Percentiles rank a stretch among this genome's conserved stretches.
Evolutionary conservation across 2,329 filamentous ascomycete genomes (phyloP).

Genomic region (Cladophialophora yegresii): DNA sequence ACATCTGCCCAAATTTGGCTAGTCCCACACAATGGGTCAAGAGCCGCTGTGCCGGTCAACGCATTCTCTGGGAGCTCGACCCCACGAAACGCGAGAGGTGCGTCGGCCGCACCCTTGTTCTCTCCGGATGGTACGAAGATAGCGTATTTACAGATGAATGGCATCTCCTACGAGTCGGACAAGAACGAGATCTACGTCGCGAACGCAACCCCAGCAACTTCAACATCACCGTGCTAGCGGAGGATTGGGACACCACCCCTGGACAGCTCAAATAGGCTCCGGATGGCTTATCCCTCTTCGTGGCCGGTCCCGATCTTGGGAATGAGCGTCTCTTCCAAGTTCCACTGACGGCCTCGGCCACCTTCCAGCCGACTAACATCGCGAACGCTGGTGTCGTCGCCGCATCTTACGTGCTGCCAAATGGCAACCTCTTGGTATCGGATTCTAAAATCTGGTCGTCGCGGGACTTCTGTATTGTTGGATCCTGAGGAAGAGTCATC

Average conservation of each 20-base stretch:
- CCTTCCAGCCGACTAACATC: conserved; percentile 43
- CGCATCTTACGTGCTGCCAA: conserved; percentile 38
- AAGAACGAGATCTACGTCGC: conserved; percentile 56
- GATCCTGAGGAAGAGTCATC: conserved; percentile 38
- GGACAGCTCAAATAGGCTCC: conserved; percentile 53
- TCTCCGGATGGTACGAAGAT: conserved; percentile 70
- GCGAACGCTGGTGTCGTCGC: conserved; percentile 42
- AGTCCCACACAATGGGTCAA: conserved; percentile 64
- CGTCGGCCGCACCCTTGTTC: conserved; percentile 68
- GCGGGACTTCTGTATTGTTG: conserved; percentile 42
- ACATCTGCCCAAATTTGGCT: conserved; percentile 83
- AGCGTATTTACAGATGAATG: conserved; percentile 77
- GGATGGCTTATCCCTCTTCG: conserved; percentile 64
- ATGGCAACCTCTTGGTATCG: conserved; percentile 41
- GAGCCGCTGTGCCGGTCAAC: conserved; percentile 50
- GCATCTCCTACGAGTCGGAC: conserved; percentile 77
- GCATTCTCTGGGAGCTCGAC: conserved; percentile 41
- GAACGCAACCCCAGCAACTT: conserved; percentile 39
- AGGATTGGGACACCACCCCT: conserved; percentile 57
- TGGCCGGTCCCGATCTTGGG: conserved; percentile 72
- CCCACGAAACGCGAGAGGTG: conserved; percentile 59
- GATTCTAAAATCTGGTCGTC: conserved; percentile 43
- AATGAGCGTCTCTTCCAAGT: conserved; percentile 49
- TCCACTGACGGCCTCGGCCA: conserved; percentile 40
- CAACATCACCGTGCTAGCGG: conserved; percentile 45